These are phyloP conservation scores for Pseudogymnoascus sp. DNA, from an alignment of 2,329 filamentous ascomycete species.

Conservation along the genomic window DNA sequence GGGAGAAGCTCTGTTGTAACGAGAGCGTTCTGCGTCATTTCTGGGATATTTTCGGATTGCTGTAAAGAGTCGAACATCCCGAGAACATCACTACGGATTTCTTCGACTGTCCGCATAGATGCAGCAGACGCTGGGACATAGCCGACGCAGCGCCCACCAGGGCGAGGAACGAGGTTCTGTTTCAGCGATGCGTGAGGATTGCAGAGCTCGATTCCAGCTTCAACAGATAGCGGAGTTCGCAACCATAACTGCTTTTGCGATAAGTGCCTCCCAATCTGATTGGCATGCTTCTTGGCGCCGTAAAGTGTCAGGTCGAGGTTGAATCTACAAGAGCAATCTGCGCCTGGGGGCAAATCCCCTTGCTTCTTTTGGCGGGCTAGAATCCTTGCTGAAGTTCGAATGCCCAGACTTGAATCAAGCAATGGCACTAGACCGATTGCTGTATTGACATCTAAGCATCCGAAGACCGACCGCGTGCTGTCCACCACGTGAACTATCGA, in stretches of 20 bases:
- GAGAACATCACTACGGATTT: constrained; percentile 77
- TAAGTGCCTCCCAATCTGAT: constrained; percentile 60
- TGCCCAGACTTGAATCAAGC: constrained; percentile 58
- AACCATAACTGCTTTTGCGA: constrained; percentile 61
- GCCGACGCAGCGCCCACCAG: constrained; percentile 28
- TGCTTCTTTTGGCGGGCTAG: constrained; percentile 55
- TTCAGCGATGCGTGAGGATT: constrained; percentile 58
- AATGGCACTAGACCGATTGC: constrained; percentile 63
- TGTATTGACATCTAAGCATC: constrained; percentile 62
- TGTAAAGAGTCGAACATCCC: constrained; percentile 81
- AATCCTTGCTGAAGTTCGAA: constrained; percentile 69
- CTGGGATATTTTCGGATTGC: constrained; percentile 66
- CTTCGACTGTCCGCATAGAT: constrained; percentile 63
- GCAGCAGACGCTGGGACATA: constrained; percentile 25
- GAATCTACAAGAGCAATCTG: constrained; percentile 53
- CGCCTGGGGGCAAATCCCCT: constrained; percentile 55
- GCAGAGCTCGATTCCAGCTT: constrained; percentile 61
- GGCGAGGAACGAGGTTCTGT: constrained; percentile 22
- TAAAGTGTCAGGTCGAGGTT: constrained; percentile 70
- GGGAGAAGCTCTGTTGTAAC: constrained; percentile 64
- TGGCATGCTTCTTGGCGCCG: constrained; percentile 60
- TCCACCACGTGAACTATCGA: constrained; percentile 68
- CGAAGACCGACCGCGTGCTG: constrained; percentile 63
- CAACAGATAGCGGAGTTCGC: constrained; percentile 56
- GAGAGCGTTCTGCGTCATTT: constrained; percentile 56